Percentiles rank a stretch among this genome's conserved stretches.
Conservation (phyloP, 2,329 filamentous ascomycete genomes). For the Aureobasidium musti region DNA sequence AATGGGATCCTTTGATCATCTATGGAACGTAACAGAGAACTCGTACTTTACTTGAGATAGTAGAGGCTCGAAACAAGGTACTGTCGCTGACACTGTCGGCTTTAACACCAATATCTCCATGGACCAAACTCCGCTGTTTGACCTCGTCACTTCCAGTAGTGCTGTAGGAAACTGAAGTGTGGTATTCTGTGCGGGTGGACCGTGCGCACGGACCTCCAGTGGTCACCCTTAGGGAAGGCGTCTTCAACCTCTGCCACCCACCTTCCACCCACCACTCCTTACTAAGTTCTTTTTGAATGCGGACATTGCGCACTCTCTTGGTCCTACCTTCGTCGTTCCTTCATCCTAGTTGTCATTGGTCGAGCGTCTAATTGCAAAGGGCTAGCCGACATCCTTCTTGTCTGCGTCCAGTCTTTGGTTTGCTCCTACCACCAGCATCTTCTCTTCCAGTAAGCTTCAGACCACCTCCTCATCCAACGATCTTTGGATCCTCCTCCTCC, state of each 20-base stretch:
- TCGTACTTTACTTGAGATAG: slow-evolving; percentile 46
- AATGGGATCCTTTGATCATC: slow-evolving; percentile 58
- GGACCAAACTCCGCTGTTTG: neutral
- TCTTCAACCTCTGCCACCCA: neutral
- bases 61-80: neutral
- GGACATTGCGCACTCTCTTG: slow-evolving; percentile 14
- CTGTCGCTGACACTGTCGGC: neutral
- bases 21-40: slow-evolving; percentile 54
- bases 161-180: neutral
- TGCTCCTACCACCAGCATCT: slow-evolving; percentile 17
- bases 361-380: slow-evolving; percentile 15
- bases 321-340: slow-evolving; percentile 23
- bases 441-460: slow-evolving; percentile 17
- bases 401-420: slow-evolving; percentile 2
- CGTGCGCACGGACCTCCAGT: neutral
- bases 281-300: slow-evolving; percentile 1
- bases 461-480: neutral
- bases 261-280: slow-evolving; percentile 2
- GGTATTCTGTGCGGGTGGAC: slow-evolving; percentile 4
- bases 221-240: slow-evolving; percentile 17
- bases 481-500: slow-evolving; percentile 13
- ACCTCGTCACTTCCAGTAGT: neutral
- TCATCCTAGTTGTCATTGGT: slow-evolving; percentile 17
- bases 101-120: neutral
- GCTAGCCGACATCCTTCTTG: neutral